Evolutionary conservation across 805 yeast genomes (phyloP).

Genomic region (Ogataea neopini): DNA sequence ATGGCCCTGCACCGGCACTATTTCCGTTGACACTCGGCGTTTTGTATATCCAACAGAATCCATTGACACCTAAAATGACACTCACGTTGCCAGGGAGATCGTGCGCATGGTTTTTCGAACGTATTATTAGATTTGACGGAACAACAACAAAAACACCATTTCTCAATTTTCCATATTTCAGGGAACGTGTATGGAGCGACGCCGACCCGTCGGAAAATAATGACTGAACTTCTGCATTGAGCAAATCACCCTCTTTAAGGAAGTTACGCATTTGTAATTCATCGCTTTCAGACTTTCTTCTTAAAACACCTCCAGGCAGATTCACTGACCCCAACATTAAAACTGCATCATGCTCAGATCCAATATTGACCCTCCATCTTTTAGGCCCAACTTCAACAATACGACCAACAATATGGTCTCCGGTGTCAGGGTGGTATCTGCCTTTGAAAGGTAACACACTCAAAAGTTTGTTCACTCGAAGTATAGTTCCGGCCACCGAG

Average conservation of each 20-base stretch:
- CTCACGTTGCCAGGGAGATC: conserved; percentile 93
- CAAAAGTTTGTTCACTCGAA: conserved; percentile 81
- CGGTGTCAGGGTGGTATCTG: conserved; percentile 89
- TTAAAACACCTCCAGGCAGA: conserved; percentile 93
- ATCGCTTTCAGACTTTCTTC: conserved; percentile 93
- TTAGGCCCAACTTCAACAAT: conserved; percentile 91
- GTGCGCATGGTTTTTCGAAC: conserved; percentile 86
- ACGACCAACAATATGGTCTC: conserved; percentile 94
- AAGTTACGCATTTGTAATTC: conserved; percentile 95
- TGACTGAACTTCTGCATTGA: conserved; percentile 95
- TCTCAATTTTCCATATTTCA: conserved; percentile 92
- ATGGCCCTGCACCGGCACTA: conserved; percentile 11
- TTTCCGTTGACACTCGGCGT: conserved; percentile 37
- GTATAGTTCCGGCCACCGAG: conserved; percentile 89
- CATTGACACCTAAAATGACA: conserved; percentile 89
- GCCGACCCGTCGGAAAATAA: conserved; percentile 89
- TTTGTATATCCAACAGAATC: conserved; percentile 89
- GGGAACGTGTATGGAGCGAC: conserved; percentile 89
- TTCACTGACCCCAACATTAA: conserved; percentile 94
- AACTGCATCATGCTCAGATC: conserved; percentile 90
- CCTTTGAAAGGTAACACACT: conserved; percentile 87
- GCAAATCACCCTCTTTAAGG: conserved; percentile 91
- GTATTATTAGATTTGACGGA: conserved; percentile 78
- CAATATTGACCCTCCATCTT: conserved; percentile 96
- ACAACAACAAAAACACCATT: conserved; percentile 83